Percentiles rank a stretch among this genome's conserved stretches.
phyloP scores from a whole-genome alignment of 805 yeast genomes.

The Millerozyma acaciae region DNA sequence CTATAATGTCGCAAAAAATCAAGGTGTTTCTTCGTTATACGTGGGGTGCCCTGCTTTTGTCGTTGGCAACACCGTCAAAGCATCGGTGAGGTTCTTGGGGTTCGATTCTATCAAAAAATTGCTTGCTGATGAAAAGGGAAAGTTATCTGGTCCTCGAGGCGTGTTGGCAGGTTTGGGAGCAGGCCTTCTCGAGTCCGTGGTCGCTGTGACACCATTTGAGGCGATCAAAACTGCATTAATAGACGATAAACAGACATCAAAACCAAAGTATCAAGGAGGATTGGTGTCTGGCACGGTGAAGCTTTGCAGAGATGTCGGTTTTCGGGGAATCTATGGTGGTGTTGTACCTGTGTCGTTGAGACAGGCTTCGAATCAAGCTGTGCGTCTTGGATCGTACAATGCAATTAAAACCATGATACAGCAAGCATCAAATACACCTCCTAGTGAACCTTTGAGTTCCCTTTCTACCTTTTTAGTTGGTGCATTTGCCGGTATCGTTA shows the following conservation, averaged over 20 bases:
- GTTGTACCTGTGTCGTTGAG: slow-evolving; percentile 89
- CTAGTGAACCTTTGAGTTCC: slow-evolving; percentile 71
- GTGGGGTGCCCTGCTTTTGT: slow-evolving; percentile 97
- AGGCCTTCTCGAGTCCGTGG: slow-evolving; percentile 83
- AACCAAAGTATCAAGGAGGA: slow-evolving; percentile 74
- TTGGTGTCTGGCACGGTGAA: slow-evolving; percentile 58
- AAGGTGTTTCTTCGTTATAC: slow-evolving; percentile 76
- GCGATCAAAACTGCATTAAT: slow-evolving; percentile 94
- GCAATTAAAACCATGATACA: slow-evolving; percentile 78
- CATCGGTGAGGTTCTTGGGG: slow-evolving; percentile 91
- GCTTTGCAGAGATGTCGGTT: slow-evolving; percentile 72
- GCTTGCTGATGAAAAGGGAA: slow-evolving; percentile 79
- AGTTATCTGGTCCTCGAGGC: slow-evolving; percentile 85
- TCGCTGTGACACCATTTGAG: slow-evolving; percentile 96
- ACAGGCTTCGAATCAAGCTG: slow-evolving; percentile 95
- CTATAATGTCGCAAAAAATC: slow-evolving; percentile 66
- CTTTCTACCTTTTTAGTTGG: slow-evolving; percentile 84
- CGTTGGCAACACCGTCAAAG: slow-evolving; percentile 93
- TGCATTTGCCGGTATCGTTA: slow-evolving; percentile 82
- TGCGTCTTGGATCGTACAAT: slow-evolving; percentile 88
- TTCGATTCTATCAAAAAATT: slow-evolving; percentile 81
- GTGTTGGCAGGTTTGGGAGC: slow-evolving; percentile 98
- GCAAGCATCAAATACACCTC: slow-evolving; percentile 59
- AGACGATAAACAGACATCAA: slow-evolving; percentile 78
- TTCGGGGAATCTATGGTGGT: slow-evolving; percentile 83